Evolutionary conservation across 441 rosid species (phyloP).

Genomic region (Breynia disticha): DNA sequence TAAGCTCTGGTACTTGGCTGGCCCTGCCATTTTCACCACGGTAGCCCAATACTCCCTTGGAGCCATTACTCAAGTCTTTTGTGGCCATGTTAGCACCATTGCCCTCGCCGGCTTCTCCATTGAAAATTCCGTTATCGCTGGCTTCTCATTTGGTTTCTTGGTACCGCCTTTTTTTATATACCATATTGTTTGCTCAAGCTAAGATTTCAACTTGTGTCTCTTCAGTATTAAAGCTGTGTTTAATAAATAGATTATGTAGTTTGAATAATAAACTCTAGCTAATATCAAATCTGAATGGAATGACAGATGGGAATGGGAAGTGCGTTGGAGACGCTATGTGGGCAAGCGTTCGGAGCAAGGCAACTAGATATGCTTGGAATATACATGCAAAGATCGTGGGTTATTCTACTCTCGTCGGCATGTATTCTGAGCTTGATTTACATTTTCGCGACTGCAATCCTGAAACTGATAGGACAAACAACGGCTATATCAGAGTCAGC

Average conservation of each 20-base stretch:
- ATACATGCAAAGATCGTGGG: constrained; percentile 79
- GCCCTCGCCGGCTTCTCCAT: constrained; percentile 47
- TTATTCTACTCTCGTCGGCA: constrained; percentile 46
- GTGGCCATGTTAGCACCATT: constrained; percentile 34
- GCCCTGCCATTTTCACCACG: constrained; percentile 46
- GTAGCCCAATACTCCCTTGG: constrained; percentile 44
- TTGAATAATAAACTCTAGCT: constrained; percentile 26
- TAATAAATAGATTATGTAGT: neutral
- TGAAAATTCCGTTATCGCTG: constrained; percentile 41
- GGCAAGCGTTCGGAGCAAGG: constrained; percentile 68
- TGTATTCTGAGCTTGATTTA: constrained; percentile 48
- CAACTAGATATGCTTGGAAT: constrained; percentile 56
- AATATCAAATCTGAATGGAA: constrained; percentile 21
- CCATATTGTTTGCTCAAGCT: constrained; percentile 17
- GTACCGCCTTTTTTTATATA: constrained; percentile 12
- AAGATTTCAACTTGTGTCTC: too few species aligned
- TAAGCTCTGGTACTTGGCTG: constrained; percentile 45
- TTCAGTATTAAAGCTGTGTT: too few species aligned
- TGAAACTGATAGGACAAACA: constrained; percentile 52
- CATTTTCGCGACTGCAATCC: constrained; percentile 49
- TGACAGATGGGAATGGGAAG: constrained; percentile 77
- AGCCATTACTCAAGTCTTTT: constrained; percentile 38
- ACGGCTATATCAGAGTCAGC: constrained; percentile 51
- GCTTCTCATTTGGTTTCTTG: constrained; percentile 43
- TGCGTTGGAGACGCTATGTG: constrained; percentile 63